Conservation (phyloP, 345 rosid genomes). For the Hibiscus mutabilis region DNA sequence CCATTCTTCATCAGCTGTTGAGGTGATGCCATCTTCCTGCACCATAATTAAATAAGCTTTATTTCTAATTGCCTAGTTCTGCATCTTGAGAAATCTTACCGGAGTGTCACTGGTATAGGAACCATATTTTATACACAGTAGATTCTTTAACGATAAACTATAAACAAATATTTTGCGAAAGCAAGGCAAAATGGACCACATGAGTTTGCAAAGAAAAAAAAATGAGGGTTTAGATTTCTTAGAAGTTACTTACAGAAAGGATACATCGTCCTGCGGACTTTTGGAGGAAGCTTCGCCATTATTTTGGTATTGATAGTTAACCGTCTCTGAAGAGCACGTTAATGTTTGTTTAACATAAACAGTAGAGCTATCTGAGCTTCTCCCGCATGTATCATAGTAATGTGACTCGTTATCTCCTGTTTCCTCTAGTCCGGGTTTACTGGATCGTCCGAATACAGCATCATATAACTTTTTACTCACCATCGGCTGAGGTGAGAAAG, state of each 20-base stretch:
- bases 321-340: constrained; percentile 26
- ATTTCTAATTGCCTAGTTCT: no score
- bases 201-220: not conserved
- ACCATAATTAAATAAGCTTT: constrained; percentile 9
- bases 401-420: constrained; percentile 22
- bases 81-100: not conserved
- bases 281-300: constrained; percentile 17
- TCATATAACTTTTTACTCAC: constrained; percentile 51
- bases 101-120: not conserved
- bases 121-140: not conserved
- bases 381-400: constrained; percentile 11
- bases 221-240: not conserved
- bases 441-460: constrained; percentile 28
- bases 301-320: constrained; percentile 24
- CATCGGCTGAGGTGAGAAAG: constrained; percentile 42
- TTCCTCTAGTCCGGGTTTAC: constrained; percentile 22
- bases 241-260: constrained; percentile 30
- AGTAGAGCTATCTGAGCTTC: constrained; percentile 28
- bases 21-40: constrained; percentile 32
- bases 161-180: no score
- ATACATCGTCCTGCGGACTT: constrained; percentile 20
- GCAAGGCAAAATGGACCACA: not conserved
- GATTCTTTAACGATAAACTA: not conserved
- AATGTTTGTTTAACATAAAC: constrained; percentile 29
- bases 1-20: constrained; percentile 27